Evolutionary conservation across 139 green algal genomes (phyloP).

Genomic region (Chlorella sp.): DNA sequence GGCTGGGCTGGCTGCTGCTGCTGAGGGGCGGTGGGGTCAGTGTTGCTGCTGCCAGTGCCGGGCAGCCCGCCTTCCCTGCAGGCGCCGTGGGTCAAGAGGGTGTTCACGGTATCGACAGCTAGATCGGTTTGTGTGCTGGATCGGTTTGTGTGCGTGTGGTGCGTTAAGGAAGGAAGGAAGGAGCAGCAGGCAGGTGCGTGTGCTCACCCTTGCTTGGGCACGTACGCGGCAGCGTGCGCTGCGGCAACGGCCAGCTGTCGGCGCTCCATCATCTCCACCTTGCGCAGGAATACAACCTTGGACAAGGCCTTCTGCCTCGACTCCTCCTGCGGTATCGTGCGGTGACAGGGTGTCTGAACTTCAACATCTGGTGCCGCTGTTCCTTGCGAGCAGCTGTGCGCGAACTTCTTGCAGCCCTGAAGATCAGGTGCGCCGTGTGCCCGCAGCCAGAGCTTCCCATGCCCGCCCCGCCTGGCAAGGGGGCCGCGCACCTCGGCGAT

Average conservation of each 20-base stretch:
- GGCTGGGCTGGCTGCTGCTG: too few species aligned
- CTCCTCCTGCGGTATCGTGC: neutral
- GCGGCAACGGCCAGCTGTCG: neutral
- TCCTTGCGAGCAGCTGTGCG: neutral
- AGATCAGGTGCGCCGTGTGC: neutral
- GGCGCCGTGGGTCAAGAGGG: too few species aligned
- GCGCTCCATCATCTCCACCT: slow-evolving; percentile 28
- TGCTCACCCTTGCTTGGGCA: too few species aligned
- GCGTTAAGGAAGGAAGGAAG: too few species aligned
- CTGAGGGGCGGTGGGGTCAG: too few species aligned
- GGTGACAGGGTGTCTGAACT: neutral
- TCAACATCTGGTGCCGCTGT: neutral
- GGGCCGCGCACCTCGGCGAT: slow-evolving; percentile 1
- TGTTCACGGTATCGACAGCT: too few species aligned
- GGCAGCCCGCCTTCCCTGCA: too few species aligned
- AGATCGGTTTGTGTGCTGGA: neutral
- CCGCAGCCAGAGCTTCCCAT: too few species aligned
- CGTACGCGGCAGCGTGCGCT: neutral
- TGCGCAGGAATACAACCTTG: slow-evolving; percentile 20
- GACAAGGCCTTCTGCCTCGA: slow-evolving; percentile 7
- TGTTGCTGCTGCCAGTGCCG: too few species aligned
- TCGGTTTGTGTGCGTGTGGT: neutral
- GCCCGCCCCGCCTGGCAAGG: neutral
- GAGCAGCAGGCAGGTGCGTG: too few species aligned
- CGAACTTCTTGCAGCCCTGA: neutral